A percentile compares a stretch with the other conserved stretches of the same genome.
phyloP scores from a whole-genome alignment of 257 asterid species.

The Datura wrightii region DNA sequence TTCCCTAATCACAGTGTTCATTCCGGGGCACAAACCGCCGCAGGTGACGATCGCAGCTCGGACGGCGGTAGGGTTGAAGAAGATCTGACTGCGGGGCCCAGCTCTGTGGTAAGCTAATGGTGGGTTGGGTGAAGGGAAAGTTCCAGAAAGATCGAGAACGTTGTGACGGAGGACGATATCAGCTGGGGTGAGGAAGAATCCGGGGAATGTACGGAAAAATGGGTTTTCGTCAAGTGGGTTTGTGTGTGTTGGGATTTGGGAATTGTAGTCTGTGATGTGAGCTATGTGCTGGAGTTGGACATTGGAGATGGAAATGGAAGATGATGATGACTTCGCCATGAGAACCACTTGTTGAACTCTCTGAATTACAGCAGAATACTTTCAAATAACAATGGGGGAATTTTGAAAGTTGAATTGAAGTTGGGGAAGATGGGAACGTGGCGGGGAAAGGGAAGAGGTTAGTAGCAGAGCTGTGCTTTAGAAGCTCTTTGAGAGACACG shows the following conservation, averaged over 20 bases:
- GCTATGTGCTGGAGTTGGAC: slow-evolving; percentile 43
- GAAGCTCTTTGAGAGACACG: too few species aligned
- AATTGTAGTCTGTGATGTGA: slow-evolving; percentile 61
- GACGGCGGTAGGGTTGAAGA: slow-evolving; percentile 53
- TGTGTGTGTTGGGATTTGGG: slow-evolving; percentile 38
- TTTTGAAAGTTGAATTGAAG: too few species aligned
- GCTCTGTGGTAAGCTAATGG: slow-evolving; percentile 68
- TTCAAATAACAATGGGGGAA: too few species aligned
- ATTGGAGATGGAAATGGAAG: slow-evolving; percentile 34
- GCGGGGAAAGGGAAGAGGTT: too few species aligned
- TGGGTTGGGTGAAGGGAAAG: slow-evolving; percentile 34
- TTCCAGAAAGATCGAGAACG: slow-evolving; percentile 56
- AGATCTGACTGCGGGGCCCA: slow-evolving; percentile 69
- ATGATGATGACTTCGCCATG: not conserved
- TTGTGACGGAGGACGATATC: slow-evolving; percentile 72
- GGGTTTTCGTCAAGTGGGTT: slow-evolving; percentile 52
- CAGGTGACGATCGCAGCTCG: slow-evolving; percentile 80
- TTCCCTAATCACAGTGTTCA: slow-evolving; percentile 86
- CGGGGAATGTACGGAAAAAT: not conserved
- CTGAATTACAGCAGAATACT: too few species aligned
- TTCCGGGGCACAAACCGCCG: slow-evolving; percentile 87
- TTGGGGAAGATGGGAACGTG: too few species aligned
- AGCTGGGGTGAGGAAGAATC: slow-evolving; percentile 15
- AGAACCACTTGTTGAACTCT: too few species aligned
- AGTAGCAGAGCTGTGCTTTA: too few species aligned